Evolutionary conservation across 768 basidiomycete genomes (phyloP).

Genomic region (Pulveroboletus sp.): DNA sequence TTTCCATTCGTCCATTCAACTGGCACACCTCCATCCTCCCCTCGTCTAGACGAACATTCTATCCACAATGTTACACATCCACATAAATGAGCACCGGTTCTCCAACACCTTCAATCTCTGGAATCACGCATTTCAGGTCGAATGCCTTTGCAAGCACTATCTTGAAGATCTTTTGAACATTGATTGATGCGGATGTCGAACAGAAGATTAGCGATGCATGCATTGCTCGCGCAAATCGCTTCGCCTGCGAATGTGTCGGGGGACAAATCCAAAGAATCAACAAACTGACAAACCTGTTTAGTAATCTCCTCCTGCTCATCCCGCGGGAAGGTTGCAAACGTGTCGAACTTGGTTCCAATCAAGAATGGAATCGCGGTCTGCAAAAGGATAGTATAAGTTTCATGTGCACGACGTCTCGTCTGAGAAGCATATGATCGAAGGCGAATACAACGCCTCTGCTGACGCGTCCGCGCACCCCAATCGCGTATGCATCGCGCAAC

Average conservation of each 20-base stretch:
- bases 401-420: constrained; percentile 3
- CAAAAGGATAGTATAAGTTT: constrained; percentile 13
- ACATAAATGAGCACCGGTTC: constrained; percentile 95
- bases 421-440: constrained; percentile 1
- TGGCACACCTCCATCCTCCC: constrained; percentile 13
- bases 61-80: constrained; percentile 44
- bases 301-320: constrained; percentile 99
- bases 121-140: constrained; percentile 97
- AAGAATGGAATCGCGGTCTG: constrained; percentile 98
- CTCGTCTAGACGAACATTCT: constrained; percentile 18
- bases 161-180: constrained; percentile 99
- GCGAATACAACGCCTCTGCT: neutral
- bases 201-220: constrained; percentile 99
- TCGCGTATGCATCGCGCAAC: neutral
- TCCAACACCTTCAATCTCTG: constrained; percentile 94
- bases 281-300: constrained; percentile 65
- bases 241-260: constrained; percentile 54
- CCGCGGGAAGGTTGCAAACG: constrained; percentile 89
- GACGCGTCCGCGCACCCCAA: neutral
- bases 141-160: constrained; percentile 96
- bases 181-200: constrained; percentile 97
- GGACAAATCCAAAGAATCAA: constrained; percentile 2
- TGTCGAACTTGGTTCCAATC: constrained; percentile 98
- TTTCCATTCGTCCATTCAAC: constrained; percentile 10
- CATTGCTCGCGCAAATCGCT: constrained; percentile 98